These are phyloP conservation scores for Umbilicus rupestris DNA, from an alignment of 164 flowering plant genomes.

Conservation along the genomic window DNA sequence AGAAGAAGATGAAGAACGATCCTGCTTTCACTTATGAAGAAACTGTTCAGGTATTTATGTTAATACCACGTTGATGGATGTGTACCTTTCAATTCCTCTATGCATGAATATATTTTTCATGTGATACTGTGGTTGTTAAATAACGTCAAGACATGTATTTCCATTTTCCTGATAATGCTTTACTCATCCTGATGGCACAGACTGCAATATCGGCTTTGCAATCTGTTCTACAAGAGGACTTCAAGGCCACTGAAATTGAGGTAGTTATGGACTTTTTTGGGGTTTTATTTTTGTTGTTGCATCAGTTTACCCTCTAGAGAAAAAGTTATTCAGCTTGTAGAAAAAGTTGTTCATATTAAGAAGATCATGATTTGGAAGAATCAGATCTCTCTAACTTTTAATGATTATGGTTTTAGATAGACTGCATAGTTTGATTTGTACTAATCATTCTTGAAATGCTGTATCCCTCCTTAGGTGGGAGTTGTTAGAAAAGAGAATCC, in stretches of 20 bases:
- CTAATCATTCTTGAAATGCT: not conserved
- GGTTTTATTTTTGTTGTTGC: not conserved
- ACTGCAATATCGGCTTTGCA: conserved; percentile 94
- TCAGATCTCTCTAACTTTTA: not conserved
- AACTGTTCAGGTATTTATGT: conserved; percentile 75
- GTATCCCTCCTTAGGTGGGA: conserved; percentile 25
- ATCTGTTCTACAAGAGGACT: conserved; percentile 94
- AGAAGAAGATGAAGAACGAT: conserved; percentile 96
- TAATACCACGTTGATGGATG: not conserved
- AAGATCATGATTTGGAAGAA: not conserved
- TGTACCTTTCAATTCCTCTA: not conserved
- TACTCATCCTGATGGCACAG: conserved; percentile 28
- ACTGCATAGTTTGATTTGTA: not conserved
- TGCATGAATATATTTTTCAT: not conserved
- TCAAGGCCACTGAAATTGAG: conserved; percentile 95
- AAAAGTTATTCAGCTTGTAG: not conserved
- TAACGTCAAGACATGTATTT: not conserved
- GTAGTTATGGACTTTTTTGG: conserved; percentile 25
- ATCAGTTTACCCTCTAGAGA: not conserved
- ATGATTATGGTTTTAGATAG: not conserved
- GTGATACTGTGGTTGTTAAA: not conserved
- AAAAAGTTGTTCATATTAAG: not conserved
- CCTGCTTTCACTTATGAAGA: conserved; percentile 82
- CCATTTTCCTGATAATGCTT: not conserved
- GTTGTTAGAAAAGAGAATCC: conserved; percentile 32